Conservation (phyloP, 2,329 filamentous ascomycete genomes). For the Cercospora berteroae region DNA sequence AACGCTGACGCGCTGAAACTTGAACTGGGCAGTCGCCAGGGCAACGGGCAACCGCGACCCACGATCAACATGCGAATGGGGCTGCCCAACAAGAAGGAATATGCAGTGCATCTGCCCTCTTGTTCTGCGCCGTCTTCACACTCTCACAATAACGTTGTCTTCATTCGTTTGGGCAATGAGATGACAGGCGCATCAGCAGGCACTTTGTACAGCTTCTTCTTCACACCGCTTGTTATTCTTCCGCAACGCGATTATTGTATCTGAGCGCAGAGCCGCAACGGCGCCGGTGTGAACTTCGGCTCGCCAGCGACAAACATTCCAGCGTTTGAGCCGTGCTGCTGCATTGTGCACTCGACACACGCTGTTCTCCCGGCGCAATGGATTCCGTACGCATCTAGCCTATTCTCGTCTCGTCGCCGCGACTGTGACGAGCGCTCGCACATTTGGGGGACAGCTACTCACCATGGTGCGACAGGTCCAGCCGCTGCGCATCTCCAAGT, state of each 20-base stretch:
- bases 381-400: conserved; percentile 24
- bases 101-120: conserved; percentile 9
- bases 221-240: conserved; percentile 3
- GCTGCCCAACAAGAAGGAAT: conserved; percentile 4
- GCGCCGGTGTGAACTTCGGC: conserved; percentile 8
- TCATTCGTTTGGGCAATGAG: conserved; percentile 12
- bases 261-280: conserved; percentile 10
- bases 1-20: background rate
- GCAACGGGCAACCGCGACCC: conserved; percentile 4
- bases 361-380: conserved; percentile 19
- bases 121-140: conserved; percentile 6
- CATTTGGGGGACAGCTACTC: conserved; percentile 6
- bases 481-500: conserved; percentile 77
- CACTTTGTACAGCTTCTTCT: conserved; percentile 11
- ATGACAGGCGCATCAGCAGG: conserved; percentile 11
- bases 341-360: conserved; percentile 13
- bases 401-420: conserved; percentile 3
- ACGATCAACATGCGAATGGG: background rate
- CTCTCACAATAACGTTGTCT: conserved; percentile 1
- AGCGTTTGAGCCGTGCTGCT: conserved; percentile 10
- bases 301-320: conserved; percentile 19
- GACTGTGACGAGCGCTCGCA: background rate
- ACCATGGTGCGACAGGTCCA: conserved; percentile 55
- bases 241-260: background rate
- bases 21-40: background rate